phyloP scores from a whole-genome alignment of 805 yeast species.

The Teunomyces barrocoloradensis region DNA sequence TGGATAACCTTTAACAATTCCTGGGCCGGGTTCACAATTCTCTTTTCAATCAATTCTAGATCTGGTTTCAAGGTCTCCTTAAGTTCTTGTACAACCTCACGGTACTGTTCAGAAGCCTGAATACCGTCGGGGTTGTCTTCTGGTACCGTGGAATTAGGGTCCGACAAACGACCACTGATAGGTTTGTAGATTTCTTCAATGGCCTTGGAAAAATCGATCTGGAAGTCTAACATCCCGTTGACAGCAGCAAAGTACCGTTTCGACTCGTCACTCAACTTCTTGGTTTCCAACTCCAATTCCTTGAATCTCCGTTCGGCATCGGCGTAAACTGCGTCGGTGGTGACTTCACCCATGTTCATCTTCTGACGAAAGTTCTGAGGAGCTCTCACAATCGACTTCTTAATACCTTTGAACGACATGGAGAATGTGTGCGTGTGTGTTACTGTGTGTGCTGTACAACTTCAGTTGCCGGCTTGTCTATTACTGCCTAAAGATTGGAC shows the following conservation, averaged over 20 bases:
- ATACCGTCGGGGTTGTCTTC: constrained; percentile 98
- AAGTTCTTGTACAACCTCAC: constrained; percentile 82
- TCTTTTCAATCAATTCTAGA: constrained; percentile 83
- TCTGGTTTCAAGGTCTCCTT: constrained; percentile 89
- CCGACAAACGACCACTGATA: constrained; percentile 86
- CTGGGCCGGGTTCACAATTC: constrained; percentile 89
- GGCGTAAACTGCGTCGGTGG: constrained; percentile 76
- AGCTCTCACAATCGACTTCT: constrained; percentile 77
- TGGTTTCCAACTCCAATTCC: constrained; percentile 86
- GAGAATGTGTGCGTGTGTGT: background rate
- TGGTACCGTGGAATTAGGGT: constrained; percentile 79
- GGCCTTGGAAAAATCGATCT: constrained; percentile 91
- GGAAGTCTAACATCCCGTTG: constrained; percentile 89
- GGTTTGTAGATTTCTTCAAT: constrained; percentile 97
- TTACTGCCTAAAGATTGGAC: background rate
- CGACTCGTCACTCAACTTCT: constrained; percentile 84
- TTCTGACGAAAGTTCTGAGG: constrained; percentile 91
- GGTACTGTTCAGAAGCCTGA: constrained; percentile 87
- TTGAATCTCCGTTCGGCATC: constrained; percentile 97
- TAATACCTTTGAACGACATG: constrained; percentile 89
- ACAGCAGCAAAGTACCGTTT: constrained; percentile 89
- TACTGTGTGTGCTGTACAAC: background rate
- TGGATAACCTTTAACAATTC: constrained; percentile 81
- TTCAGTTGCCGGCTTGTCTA: background rate
- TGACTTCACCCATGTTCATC: constrained; percentile 72